These are phyloP conservation scores for Dioscorea cayenensis DNA, from an alignment of 116 monocot genomes.

Conservation along the genomic window DNA sequence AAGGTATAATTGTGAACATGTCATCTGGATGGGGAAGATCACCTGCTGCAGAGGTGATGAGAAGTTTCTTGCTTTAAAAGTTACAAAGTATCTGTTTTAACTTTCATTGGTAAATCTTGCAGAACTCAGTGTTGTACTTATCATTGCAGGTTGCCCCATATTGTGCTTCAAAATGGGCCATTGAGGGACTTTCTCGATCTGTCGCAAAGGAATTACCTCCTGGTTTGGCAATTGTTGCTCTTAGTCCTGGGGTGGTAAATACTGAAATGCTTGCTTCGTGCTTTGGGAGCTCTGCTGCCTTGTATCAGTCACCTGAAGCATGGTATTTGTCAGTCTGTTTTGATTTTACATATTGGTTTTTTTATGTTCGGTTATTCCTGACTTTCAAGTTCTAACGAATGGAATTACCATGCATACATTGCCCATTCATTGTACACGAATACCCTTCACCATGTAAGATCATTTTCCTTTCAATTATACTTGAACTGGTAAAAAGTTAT, in stretches of 20 bases:
- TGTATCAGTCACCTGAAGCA: constrained; percentile 71
- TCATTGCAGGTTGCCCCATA: constrained; percentile 77
- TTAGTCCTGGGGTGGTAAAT: constrained; percentile 86
- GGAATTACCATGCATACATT: not conserved
- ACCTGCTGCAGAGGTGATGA: constrained; percentile 68
- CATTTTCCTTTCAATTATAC: too few species aligned
- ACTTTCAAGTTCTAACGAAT: not conserved
- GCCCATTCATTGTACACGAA: too few species aligned
- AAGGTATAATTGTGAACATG: constrained; percentile 75
- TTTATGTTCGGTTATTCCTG: not conserved
- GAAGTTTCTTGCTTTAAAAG: not conserved
- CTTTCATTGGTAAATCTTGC: not conserved
- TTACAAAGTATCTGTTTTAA: not conserved
- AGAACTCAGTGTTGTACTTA: not conserved
- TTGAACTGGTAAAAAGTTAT: too few species aligned
- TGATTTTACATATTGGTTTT: not conserved
- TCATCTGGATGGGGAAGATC: constrained; percentile 98
- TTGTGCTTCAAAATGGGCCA: constrained; percentile 96
- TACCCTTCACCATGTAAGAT: too few species aligned
- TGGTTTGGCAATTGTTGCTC: constrained; percentile 77
- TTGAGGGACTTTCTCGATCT: constrained; percentile 82
- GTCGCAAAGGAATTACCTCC: constrained; percentile 90
- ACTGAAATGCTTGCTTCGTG: constrained; percentile 93
- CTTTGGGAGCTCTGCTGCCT: constrained; percentile 69
- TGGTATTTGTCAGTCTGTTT: constrained; percentile 52